Conservation (phyloP, 2,329 filamentous ascomycete genomes). For the Penicillium thymicola region DNA sequence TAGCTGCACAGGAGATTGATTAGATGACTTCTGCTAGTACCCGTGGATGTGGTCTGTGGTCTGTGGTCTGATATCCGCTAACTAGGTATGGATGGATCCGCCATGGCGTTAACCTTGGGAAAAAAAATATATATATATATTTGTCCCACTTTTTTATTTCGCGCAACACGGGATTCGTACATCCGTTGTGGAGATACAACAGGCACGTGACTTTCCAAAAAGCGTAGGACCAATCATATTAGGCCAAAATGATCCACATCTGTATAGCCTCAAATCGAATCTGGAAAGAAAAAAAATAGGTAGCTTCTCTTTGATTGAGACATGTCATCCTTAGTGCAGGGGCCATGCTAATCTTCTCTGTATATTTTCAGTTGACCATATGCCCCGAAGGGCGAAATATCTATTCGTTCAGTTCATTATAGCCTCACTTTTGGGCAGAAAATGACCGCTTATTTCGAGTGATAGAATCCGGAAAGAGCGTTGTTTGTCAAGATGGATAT, state of each 20-base stretch:
- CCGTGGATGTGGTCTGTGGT: background rate
- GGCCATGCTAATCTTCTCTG: conserved; percentile 68
- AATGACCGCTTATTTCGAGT: background rate
- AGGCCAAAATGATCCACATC: background rate
- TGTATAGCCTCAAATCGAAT: background rate
- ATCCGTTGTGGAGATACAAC: background rate
- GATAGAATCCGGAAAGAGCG: background rate
- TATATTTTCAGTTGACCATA: too few relatives aligned
- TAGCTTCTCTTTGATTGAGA: conserved; percentile 38
- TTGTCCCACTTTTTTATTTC: background rate
- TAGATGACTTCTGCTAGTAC: background rate
- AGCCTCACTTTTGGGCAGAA: background rate
- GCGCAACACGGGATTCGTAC: background rate
- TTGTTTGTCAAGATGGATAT: background rate
- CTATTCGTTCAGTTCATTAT: too few relatives aligned
- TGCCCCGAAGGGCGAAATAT: too few relatives aligned
- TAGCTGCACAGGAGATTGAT: background rate
- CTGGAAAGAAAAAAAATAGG: too few relatives aligned
- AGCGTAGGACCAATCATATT: background rate
- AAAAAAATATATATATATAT: too few relatives aligned
- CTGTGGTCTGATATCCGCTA: background rate
- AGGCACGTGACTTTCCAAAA: background rate
- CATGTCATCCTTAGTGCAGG: conserved; percentile 91
- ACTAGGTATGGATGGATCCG: background rate
- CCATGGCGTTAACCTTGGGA: background rate